Percentiles rank a stretch among this genome's conserved stretches.
Evolutionary conservation across 2,329 filamentous ascomycete species (phyloP).

Genomic region (Claviceps sorghi): DNA sequence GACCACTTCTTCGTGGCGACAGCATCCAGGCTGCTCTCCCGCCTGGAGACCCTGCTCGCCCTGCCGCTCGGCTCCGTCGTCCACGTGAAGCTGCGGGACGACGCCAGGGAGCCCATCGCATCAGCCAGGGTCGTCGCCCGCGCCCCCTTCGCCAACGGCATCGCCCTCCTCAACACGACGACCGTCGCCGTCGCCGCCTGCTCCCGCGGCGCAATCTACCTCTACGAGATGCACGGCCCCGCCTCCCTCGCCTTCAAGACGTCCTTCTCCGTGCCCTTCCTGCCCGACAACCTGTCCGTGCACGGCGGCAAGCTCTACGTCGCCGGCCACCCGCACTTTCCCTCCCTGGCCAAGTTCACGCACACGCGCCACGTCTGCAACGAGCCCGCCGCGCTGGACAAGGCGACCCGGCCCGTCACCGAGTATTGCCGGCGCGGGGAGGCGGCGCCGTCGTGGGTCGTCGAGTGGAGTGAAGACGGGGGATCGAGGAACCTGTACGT

Average conservation of each 20-base stretch:
- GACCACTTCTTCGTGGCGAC: conserved; percentile 21
- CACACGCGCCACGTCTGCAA: conserved; percentile 21
- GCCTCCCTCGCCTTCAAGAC: conserved; percentile 1
- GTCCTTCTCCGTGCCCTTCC: conserved; percentile 16
- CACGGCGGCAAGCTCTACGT: conserved; percentile 19
- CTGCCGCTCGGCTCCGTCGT: conserved; percentile 21
- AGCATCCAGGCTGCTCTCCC: conserved; percentile 12
- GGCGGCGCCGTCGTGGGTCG: conserved; percentile 15
- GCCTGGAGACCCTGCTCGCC: conserved; percentile 20
- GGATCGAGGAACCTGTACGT: conserved; percentile 21
- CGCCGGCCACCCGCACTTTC: conserved; percentile 25
- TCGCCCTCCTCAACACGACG: conserved; percentile 23
- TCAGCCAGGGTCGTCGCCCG: conserved; percentile 17
- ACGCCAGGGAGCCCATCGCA: neutral
- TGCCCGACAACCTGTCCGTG: conserved; percentile 26
- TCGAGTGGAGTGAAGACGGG: conserved; percentile 20
- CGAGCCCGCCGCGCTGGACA: conserved; percentile 13
- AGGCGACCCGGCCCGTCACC: conserved; percentile 8
- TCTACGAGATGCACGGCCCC: conserved; percentile 14
- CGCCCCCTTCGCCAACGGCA: conserved; percentile 26
- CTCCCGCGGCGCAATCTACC: conserved; percentile 13
- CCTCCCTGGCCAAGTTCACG: conserved; percentile 18
- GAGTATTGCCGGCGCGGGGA: conserved; percentile 3
- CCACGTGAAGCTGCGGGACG: conserved; percentile 15
- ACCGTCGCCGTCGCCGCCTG: conserved; percentile 25